phyloP scores from a whole-genome alignment of 2,329 filamentous ascomycete genomes.

The Ophiosphaerella korrae region DNA sequence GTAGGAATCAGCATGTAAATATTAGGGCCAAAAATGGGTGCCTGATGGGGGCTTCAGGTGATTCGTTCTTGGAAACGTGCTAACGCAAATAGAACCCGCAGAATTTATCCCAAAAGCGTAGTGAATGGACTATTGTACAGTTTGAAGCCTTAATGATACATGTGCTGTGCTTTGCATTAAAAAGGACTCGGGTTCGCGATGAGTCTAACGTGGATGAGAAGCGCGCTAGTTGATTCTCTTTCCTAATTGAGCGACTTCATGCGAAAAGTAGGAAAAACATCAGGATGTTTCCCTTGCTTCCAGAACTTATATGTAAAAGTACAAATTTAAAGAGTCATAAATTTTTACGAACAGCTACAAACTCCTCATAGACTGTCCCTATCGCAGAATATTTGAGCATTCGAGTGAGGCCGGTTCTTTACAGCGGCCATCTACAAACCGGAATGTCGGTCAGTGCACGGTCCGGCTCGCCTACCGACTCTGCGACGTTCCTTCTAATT shows the following conservation, averaged over 20 bases:
- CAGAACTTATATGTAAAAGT: no score
- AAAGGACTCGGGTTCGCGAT: background rate
- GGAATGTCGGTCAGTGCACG: conserved; percentile 3
- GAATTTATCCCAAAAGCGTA: background rate
- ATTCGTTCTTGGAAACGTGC: background rate
- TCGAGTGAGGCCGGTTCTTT: background rate
- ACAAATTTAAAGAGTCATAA: no score
- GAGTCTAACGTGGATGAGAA: background rate
- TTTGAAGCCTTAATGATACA: background rate
- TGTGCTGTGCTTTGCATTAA: no score
- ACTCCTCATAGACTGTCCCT: background rate
- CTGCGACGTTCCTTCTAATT: background rate
- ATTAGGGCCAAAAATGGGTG: conserved; percentile 11
- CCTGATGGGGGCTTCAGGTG: conserved; percentile 4
- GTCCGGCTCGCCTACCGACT: conserved; percentile 1
- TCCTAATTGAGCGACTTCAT: conserved; percentile 22
- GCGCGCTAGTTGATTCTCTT: conserved; percentile 10
- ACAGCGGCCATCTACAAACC: background rate
- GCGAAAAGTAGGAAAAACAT: conserved; percentile 9
- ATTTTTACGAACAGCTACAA: no score
- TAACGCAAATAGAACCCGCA: background rate
- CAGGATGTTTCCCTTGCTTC: no score
- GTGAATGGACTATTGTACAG: background rate
- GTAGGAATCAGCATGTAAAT: conserved; percentile 1
- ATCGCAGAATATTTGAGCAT: background rate